Base-by-base conservation (phyloP, 2,329 filamentous ascomycete genomes). In the Stagonosporopsis vannaccii region DNA sequence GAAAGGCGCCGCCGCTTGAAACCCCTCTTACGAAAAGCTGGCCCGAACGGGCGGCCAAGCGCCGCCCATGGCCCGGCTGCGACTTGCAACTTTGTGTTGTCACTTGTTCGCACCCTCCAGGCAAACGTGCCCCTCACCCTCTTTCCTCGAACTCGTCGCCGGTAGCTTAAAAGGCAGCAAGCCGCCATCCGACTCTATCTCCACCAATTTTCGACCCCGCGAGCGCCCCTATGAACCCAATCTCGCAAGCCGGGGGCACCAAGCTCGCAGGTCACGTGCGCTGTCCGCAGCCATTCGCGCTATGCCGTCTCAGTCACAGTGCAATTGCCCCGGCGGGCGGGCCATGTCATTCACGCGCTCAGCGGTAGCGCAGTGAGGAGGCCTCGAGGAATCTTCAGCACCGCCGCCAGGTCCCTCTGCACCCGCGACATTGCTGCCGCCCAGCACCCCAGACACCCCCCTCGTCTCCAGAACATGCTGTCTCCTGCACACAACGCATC, bases 381-480 rank as follows among this genome's bases (percentile, higher is more conserved):
- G 53, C 48, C 53, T 56, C 41, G 46, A 40, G 40, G 42, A 37
- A 28, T 28, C 47, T 42, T 44, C 36, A 43, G 51, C 67, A 64
- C 66, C 67, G 65, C 59, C 58, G 58, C 60, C 66, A 67, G 62
- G 65, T 65, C 61, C 30, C 52, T 62, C 60, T 57, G 36, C 62
- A 51, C 58, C 56, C 60, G 60, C 62, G 36, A 59, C 69, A 72
- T 72, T 73, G 70, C 60, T 50, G 46, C 59, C 49, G 51, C 57
- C 45, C 63, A 61, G 47, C 58, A 51, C 60, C 35, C 53, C 58
- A 59, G 49, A 61, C 60, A 45, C 45, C 51, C 36, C 36, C 51
- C 50, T 45, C 54, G 49, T 53, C 51, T 40, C 56, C 65, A 58
- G 62, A 74, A 50, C 60, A 75, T 76, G 74, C 65, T 67, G 61